Evolutionary conservation across 345 rosid genomes (phyloP), one percentile per base, ranked within the genome.

Genomic region (Aquilaria yunnanensis): DNA sequence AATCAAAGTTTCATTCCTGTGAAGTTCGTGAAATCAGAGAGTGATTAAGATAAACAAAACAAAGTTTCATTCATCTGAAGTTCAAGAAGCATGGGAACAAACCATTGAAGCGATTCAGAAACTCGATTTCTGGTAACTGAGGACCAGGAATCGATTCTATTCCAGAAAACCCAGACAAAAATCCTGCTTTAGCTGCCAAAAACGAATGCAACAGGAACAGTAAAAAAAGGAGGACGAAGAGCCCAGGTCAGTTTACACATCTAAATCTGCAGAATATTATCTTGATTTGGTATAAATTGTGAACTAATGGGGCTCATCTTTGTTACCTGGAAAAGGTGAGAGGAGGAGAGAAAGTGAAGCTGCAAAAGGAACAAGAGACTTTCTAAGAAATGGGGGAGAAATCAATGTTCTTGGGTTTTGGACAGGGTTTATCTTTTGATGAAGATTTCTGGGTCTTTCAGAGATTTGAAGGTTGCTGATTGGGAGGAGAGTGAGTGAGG

Each of bases 71-170:
- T 58, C 51, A 46, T 32, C 63, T 11, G 37, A 55, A 32, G 57
- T 2, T 53, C 34, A 2, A 46, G 33, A 4, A 29, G 59, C 31
- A 0, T 9, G 63, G 61, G 56, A 55, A 8, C 56, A 54, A 66
- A 92, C 98, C 98, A 52, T 89, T 92, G 67, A 92, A 75, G 31
- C 81, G 79, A 12, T 72, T 77, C 54, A 92, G 93, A 58, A 89
- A 89, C 3, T 93, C 98, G 11, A 93, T 70, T 59, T 83, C 68
- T 37, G 98, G 98, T 67, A 93, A 70, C 58, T 85, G 61, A 6
- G 98, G 98, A 34, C 94, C 92, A 5, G 97, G 97, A n/a, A 89
- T 66, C 57, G 98, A 93, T 79, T 89, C 98, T 60, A 92, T 75
- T 41, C 98, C 98, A 6, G 96, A 30, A 14, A 73, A 73, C 66